Conservation (phyloP, 2,329 filamentous ascomycete genomes). For the Cordyceps cateniannulata region DNA sequence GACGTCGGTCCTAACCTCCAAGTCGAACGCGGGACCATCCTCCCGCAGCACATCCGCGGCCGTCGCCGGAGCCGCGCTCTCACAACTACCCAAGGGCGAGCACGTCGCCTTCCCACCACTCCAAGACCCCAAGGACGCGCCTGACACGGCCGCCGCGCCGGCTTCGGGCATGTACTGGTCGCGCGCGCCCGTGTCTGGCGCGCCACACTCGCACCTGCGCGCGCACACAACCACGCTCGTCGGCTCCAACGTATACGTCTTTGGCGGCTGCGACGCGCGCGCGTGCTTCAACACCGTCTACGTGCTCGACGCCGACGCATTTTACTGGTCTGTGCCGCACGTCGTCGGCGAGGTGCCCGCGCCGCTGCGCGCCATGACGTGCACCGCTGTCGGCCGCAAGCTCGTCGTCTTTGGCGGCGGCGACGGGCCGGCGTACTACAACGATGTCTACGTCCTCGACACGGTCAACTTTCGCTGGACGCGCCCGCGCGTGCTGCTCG, state of each 20-base stretch:
- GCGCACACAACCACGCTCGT: slow-evolving; percentile 62
- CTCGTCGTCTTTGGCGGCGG: slow-evolving; percentile 64
- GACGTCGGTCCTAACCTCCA: slow-evolving; percentile 11
- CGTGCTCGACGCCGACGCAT: slow-evolving; percentile 62
- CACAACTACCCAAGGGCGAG: slow-evolving; percentile 29
- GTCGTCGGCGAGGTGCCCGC: slow-evolving; percentile 59
- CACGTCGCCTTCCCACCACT: slow-evolving; percentile 51
- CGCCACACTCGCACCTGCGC: slow-evolving; percentile 53
- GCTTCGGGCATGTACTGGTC: slow-evolving; percentile 71
- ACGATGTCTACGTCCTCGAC: slow-evolving; percentile 66
- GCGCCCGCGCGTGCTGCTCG: slow-evolving; percentile 48
- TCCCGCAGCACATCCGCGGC: slow-evolving; percentile 14
- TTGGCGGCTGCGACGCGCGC: slow-evolving; percentile 61
- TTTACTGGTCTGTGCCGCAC: slow-evolving; percentile 61
- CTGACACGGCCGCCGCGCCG: slow-evolving; percentile 56
- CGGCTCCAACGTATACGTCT: slow-evolving; percentile 61
- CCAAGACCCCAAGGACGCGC: slow-evolving; percentile 47
- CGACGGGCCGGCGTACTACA: slow-evolving; percentile 65
- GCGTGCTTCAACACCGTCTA: slow-evolving; percentile 65
- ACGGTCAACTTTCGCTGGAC: slow-evolving; percentile 63
- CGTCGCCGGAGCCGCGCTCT: slow-evolving; percentile 14
- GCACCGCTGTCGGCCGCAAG: slow-evolving; percentile 64
- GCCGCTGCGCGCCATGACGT: slow-evolving; percentile 64
- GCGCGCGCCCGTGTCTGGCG: slow-evolving; percentile 56
- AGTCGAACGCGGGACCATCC: slow-evolving; percentile 20